These are phyloP conservation scores for Oxyria digyna DNA, from an alignment of 148 eudicot species.

Conservation along the genomic window DNA sequence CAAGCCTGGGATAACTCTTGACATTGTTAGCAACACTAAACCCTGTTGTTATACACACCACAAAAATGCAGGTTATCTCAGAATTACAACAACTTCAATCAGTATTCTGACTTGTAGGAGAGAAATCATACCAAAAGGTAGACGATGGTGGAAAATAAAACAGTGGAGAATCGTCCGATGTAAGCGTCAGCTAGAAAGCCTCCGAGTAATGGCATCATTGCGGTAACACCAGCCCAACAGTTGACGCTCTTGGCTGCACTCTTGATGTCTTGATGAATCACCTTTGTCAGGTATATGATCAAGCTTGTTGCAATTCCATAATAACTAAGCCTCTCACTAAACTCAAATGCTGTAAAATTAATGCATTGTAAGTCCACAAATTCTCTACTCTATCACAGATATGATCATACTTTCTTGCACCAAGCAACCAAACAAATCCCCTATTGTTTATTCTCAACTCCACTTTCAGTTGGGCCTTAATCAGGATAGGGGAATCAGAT, in stretches of 20 bases:
- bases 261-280: constrained; percentile 62
- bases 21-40: constrained; percentile 41
- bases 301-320: constrained; percentile 69
- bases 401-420: too few relatives aligned
- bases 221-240: constrained; percentile 65
- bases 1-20: constrained; percentile 41
- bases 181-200: constrained; percentile 81
- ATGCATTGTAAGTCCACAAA: neutral
- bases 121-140: constrained; percentile 42
- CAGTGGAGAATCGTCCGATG: constrained; percentile 53
- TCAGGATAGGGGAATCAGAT: too few relatives aligned
- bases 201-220: constrained; percentile 65
- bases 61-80: too few relatives aligned
- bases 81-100: too few relatives aligned
- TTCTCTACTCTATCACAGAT: neutral
- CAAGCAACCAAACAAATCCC: too few relatives aligned
- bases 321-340: constrained; percentile 77
- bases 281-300: constrained; percentile 62
- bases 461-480: too few relatives aligned
- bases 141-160: constrained; percentile 37
- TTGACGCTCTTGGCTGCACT: constrained; percentile 65
- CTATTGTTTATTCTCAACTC: too few relatives aligned
- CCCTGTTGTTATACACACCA: constrained; percentile 28
- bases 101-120: neutral
- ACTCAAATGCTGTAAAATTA: constrained; percentile 65